A percentile compares a stretch with the other conserved stretches of the same genome.
Evolutionary conservation across 768 basidiomycete species (phyloP).

Genomic region (Suillus discolor): DNA sequence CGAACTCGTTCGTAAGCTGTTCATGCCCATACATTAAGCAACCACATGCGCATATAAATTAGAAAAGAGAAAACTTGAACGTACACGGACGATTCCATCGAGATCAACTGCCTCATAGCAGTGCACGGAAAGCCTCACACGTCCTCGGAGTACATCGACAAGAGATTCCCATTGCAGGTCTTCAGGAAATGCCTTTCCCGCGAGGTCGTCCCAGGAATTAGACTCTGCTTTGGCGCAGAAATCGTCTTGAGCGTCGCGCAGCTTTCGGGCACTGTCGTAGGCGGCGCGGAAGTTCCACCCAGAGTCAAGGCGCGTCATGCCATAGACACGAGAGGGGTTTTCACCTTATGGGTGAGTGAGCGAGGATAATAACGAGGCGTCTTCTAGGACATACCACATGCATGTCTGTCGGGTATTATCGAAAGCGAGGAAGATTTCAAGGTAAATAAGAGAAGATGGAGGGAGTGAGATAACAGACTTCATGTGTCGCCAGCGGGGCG

Average conservation of each 20-base stretch:
- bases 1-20: slow-evolving; percentile 84
- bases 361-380: neutral
- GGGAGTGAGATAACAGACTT: slow-evolving; percentile 17
- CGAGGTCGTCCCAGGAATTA: slow-evolving; percentile 40
- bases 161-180: slow-evolving; percentile 78
- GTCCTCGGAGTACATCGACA: slow-evolving; percentile 76
- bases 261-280: slow-evolving; percentile 70
- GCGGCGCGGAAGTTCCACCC: slow-evolving; percentile 81
- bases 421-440: neutral
- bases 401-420: slow-evolving; percentile 28
- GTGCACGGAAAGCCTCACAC: slow-evolving; percentile 56
- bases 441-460: neutral
- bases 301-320: slow-evolving; percentile 70
- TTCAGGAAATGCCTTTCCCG: slow-evolving; percentile 47
- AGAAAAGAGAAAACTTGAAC: slow-evolving; percentile 22
- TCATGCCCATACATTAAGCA: neutral
- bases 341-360: slow-evolving; percentile 25
- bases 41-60: neutral
- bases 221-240: slow-evolving; percentile 67
- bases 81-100: slow-evolving; percentile 69
- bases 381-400: slow-evolving; percentile 39
- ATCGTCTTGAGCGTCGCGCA: slow-evolving; percentile 69
- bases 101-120: slow-evolving; percentile 68
- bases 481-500: slow-evolving; percentile 32
- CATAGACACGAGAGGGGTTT: slow-evolving; percentile 42